Base-by-base conservation (phyloP, 495 filamentous ascomycete genomes). In the Aspergillus avenaceus region DNA sequence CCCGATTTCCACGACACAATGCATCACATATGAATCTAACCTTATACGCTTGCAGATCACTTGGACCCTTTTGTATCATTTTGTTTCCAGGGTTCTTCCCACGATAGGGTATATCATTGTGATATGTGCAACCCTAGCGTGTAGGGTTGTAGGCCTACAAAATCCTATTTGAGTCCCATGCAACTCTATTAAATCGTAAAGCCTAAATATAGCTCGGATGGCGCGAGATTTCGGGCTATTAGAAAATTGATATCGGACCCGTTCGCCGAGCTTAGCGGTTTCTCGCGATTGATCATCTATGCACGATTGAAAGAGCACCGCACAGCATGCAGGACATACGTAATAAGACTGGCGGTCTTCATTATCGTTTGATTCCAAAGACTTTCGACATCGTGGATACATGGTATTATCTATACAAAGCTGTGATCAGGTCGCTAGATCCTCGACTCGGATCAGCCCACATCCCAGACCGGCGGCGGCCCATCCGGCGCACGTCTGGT, bases 391-490 rank as follows among this genome's bases (percentile, higher is more conserved):
- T n/a, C n/a, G n/a, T n/a, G n/a, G n/a, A n/a, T n/a, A n/a, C n/a
- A 31, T 31, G 32, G n/a, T 29, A 45, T 36, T 36, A 41, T 28
- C 41, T 41, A 28, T n/a, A 45, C 9, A 25, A 52, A 27, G 5
- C 2, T 1, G 16, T 38, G 7, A 9, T 45, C 53, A 77, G 25
- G 78, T 63, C 9, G 79, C 77, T 41, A 88, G 47, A 76, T 88
- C 84, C 63, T 88, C 82, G n/a, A 87, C 76, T 53, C 85, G 76
- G 24, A 87, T 55, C 50, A 88, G 62, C 11, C 85, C 84, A 63
- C 75, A 79, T 5, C 75, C 83, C 67, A 79, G 68, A 5, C 75
- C 84, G 19, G 81, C 84, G 24, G 75, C 75, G 4, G 82, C 82
- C 85, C 84, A 88, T 6, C 78, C 83, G 8, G 83, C 83, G 62